Evolutionary conservation across 2,329 filamentous ascomycete species (phyloP), one percentile per base, ranked within the genome.

Genomic region (Fusarium chlamydosporum): DNA sequence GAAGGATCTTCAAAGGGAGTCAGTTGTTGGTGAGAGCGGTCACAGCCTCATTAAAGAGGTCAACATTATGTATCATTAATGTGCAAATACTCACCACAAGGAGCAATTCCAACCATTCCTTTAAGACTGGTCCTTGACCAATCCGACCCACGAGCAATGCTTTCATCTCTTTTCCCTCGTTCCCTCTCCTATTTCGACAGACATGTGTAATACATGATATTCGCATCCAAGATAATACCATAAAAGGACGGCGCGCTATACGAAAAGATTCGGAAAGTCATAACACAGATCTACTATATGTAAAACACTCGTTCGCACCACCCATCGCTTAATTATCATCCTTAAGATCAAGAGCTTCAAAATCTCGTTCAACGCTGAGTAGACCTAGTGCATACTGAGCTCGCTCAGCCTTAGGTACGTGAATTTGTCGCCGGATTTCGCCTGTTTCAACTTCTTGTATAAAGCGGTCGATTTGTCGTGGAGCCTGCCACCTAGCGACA

Each of bases 361-460:
- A 83, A 77, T 96, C 92, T 58, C 91, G 87, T 74, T 96, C 92
- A n/a, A 93, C 85, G 4, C 88, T 89, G 65, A 97, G 79, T 59
- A 97, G 75, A 1, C 94, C 94, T 76, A 96, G 85, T 2, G 93
- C 93, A 81, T 91, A 94, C 72, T 90, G 89, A 5, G 91, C 83
- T 71, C 88, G 84, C 72, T 92, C 88, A 10, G 84, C 84, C 68
- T 86, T 85, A 46, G 86, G 86, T n/a, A 91, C 80, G 23, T 90
- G 85, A 12, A 94, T 73, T 68, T 81, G 78, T 47, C 47, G 23
- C 38, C 74, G 76, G 41, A 83, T 78, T 54, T 82, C 80, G 5
- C 80, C 79, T 20, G 59, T 58, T 2, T 75, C 78, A 8, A 84
- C 76, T 74, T 85, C 83, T 57, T 81, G 80, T 45, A 89, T 85